These are phyloP conservation scores for Parietaria judaica DNA, from an alignment of 306 rosid species.

Conservation along the genomic window DNA sequence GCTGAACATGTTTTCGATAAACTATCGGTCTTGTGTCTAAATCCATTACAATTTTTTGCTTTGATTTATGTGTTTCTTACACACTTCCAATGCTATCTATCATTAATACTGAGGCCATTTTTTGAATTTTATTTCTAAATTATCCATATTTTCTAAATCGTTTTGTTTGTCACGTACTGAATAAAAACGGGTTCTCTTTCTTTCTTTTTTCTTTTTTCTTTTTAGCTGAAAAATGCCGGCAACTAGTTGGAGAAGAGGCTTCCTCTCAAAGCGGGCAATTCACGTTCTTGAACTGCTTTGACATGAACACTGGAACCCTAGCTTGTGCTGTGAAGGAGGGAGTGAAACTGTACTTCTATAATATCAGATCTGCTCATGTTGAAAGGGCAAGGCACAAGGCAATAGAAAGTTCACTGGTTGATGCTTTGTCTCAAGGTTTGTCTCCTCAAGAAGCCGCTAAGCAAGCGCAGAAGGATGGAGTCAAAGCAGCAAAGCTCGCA, in stretches of 20 bases:
- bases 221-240: conserved; percentile 84
- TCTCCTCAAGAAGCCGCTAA: conserved; percentile 42
- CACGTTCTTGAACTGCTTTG: conserved; percentile 63
- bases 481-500: conserved; percentile 72
- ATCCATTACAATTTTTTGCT: too few relatives aligned
- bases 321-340: conserved; percentile 76
- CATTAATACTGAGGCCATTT: background rate
- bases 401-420: conserved; percentile 41
- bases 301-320: conserved; percentile 55
- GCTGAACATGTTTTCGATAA: too few relatives aligned
- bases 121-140: background rate
- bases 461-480: conserved; percentile 52
- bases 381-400: conserved; percentile 48
- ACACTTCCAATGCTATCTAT: too few relatives aligned
- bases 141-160: background rate
- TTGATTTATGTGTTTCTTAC: too few relatives aligned
- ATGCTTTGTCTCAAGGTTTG: conserved; percentile 47
- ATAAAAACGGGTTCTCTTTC: too few relatives aligned
- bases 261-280: conserved; percentile 77
- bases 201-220: background rate
- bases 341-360: conserved; percentile 62
- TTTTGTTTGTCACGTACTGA: background rate
- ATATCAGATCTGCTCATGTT: conserved; percentile 59
- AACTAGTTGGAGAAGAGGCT: conserved; percentile 65
- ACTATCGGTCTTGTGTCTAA: too few relatives aligned